phyloP scores from a whole-genome alignment of 345 rosid species.

The Trapa bicornis region DNA sequence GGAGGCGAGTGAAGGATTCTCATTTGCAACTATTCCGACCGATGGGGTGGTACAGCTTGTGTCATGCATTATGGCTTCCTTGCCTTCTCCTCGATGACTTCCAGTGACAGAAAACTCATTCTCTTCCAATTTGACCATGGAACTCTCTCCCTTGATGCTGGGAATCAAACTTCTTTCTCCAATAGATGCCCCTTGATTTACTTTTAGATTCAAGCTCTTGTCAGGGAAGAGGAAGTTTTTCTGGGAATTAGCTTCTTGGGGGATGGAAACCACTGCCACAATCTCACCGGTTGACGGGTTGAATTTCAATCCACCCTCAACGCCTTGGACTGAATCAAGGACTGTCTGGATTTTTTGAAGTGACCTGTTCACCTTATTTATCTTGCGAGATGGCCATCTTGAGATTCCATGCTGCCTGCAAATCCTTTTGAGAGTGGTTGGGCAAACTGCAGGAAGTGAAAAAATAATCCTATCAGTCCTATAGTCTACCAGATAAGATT shows the following conservation, averaged over 20 bases:
- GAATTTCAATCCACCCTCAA: constrained; percentile 67
- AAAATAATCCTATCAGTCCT: background rate
- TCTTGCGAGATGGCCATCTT: constrained; percentile 95
- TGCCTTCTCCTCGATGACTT: constrained; percentile 15
- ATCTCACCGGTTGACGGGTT: constrained; percentile 60
- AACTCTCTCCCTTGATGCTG: constrained; percentile 16
- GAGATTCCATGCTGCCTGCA: constrained; percentile 89
- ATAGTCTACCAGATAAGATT: background rate
- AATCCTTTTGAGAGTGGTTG: constrained; percentile 86
- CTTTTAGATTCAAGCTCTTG: constrained; percentile 9
- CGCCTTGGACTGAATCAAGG: constrained; percentile 79
- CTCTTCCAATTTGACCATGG: constrained; percentile 41
- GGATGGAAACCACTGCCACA: constrained; percentile 40
- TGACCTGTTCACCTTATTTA: constrained; percentile 80
- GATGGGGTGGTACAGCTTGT: background rate
- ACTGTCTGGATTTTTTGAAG: constrained; percentile 69
- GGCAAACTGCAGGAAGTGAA: constrained; percentile 45
- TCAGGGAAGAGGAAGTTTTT: constrained; percentile 19
- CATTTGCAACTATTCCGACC: background rate
- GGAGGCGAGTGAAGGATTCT: background rate
- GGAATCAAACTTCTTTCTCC: constrained; percentile 13
- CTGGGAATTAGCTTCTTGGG: constrained; percentile 30
- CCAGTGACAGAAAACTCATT: constrained; percentile 22
- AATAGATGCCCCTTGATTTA: constrained; percentile 15
- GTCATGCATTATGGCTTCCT: background rate